Evolutionary conservation across 2,329 filamentous ascomycete species (phyloP).

Genomic region (Colletotrichum liaoningense): DNA sequence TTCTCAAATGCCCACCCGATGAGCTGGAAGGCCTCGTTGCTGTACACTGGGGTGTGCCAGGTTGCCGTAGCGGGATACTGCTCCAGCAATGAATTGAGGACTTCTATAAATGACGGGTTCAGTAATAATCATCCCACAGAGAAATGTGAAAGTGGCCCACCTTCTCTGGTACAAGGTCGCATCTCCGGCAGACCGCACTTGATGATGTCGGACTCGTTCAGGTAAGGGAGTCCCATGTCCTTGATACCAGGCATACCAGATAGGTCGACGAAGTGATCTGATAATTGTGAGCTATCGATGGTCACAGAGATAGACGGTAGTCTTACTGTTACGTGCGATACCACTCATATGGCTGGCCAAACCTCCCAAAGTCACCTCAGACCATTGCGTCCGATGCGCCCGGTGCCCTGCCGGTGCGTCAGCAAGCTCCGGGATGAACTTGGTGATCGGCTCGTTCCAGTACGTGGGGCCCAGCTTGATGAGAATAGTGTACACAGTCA

Average conservation of each 20-base stretch:
- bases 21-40: conserved; percentile 21
- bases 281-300: background rate
- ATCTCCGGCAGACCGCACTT: background rate
- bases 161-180: background rate
- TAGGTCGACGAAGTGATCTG: conserved; percentile 6
- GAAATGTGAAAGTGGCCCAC: background rate
- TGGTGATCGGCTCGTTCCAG: conserved; percentile 42
- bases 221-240: background rate
- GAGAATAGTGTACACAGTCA: conserved; percentile 44
- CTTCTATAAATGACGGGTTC: background rate
- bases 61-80: background rate
- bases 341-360: conserved; percentile 39
- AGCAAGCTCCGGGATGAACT: conserved; percentile 41
- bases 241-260: background rate
- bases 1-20: conserved; percentile 19
- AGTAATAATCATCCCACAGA: background rate
- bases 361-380: conserved; percentile 39
- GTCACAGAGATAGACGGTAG: background rate
- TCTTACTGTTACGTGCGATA: conserved; percentile 22
- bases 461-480: conserved; percentile 36
- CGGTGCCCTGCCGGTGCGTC: background rate
- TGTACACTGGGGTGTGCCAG: conserved; percentile 20
- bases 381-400: conserved; percentile 33
- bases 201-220: conserved; percentile 5
- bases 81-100: background rate